These are phyloP conservation scores for Verticillium albo-atrum DNA, from an alignment of 2,329 filamentous ascomycete genomes.

Conservation along the genomic window DNA sequence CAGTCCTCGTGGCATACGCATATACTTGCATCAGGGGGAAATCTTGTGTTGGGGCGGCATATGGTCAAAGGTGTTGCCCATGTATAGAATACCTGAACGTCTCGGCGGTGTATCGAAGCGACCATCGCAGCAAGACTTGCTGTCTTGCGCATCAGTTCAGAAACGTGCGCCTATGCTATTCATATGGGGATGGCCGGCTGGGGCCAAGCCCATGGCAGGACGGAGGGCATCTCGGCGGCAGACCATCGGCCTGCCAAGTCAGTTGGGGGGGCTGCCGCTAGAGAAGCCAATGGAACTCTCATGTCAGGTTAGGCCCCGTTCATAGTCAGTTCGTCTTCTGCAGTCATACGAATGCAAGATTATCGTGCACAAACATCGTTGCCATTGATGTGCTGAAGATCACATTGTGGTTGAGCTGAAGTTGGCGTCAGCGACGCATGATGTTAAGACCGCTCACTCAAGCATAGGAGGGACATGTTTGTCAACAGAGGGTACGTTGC, in stretches of 20 bases:
- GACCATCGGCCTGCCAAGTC: background rate
- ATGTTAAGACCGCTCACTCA: too few species aligned
- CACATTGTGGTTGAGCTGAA: too few species aligned
- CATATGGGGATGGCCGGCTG: background rate
- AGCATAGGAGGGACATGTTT: too few species aligned
- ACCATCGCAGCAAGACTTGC: background rate
- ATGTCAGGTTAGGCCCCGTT: background rate
- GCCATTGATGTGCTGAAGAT: background rate
- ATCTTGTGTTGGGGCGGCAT: background rate
- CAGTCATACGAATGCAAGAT: background rate
- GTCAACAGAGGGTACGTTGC: too few species aligned
- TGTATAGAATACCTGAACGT: background rate
- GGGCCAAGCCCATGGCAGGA: background rate
- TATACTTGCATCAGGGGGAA: background rate
- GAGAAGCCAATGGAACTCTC: background rate
- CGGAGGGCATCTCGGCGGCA: background rate
- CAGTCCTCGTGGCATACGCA: background rate
- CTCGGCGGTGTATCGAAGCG: background rate
- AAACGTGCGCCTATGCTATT: background rate
- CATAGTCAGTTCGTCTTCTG: background rate
- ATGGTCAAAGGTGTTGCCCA: background rate
- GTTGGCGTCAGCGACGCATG: too few species aligned
- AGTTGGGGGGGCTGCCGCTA: background rate
- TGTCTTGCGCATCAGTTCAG: background rate
- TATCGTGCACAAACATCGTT: background rate